These are phyloP conservation scores for Colletotrichum caudatum DNA, from an alignment of 2,329 filamentous ascomycete species.

Conservation along the genomic window DNA sequence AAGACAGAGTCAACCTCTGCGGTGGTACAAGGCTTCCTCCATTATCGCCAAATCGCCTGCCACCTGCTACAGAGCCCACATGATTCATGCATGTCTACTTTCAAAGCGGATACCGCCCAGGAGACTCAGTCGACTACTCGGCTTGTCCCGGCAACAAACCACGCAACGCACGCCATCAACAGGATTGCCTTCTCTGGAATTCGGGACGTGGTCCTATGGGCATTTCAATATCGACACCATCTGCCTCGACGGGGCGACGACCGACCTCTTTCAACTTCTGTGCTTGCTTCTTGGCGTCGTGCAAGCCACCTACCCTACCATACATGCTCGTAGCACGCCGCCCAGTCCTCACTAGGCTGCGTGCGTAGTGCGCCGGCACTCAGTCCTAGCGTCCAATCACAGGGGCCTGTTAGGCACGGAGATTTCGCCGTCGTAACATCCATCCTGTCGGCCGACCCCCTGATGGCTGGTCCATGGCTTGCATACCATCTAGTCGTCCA, in stretches of 20 bases:
- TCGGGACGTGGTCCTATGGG: neutral
- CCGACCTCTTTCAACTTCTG: neutral
- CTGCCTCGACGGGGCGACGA: neutral
- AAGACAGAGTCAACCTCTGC: neutral
- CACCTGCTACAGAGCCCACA: neutral
- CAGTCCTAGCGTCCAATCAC: slow-evolving; percentile 28
- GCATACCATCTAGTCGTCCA: slow-evolving; percentile 20
- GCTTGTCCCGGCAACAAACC: neutral
- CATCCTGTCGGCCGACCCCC: slow-evolving; percentile 2
- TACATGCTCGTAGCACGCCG: neutral
- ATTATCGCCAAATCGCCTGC: neutral
- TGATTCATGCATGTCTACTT: neutral
- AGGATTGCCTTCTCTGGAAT: neutral
- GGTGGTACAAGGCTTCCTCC: neutral
- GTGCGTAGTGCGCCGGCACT: slow-evolving; percentile 26
- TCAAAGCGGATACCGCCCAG: neutral
- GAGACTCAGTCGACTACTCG: no score
- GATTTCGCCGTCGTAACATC: slow-evolving; percentile 29
- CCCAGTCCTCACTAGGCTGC: slow-evolving; percentile 23
- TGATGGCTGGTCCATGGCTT: slow-evolving; percentile 11
- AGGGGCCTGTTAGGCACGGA: neutral
- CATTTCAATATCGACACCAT: neutral
- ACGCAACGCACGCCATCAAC: neutral
- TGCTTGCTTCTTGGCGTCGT: slow-evolving; percentile 19
- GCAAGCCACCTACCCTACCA: slow-evolving; percentile 10